Percentiles rank a stretch among this genome's conserved stretches.
These are phyloP conservation scores for Austroboletus novae-zelandiae DNA, from an alignment of 1,284 basidiomycete genomes.

Conservation along the genomic window DNA sequence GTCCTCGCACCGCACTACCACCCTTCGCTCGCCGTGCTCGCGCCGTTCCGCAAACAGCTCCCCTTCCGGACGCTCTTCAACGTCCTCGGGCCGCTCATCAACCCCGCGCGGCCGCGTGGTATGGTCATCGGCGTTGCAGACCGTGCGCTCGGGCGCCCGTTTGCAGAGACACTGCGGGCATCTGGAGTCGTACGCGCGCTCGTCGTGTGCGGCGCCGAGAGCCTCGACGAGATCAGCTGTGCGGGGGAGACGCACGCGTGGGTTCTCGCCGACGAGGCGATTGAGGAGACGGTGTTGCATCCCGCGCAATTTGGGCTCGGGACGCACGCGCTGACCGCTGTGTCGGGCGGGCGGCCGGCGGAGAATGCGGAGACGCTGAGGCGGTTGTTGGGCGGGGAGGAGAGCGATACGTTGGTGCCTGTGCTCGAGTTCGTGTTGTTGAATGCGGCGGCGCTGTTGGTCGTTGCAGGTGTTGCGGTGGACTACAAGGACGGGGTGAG, in stretches of 20 bases:
- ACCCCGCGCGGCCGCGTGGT: constrained; percentile 81
- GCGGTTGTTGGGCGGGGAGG: constrained; percentile 53
- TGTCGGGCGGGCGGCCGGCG: constrained; percentile 68
- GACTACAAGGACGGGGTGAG: constrained; percentile 73
- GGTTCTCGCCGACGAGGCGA: constrained; percentile 55
- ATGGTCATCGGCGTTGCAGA: constrained; percentile 93
- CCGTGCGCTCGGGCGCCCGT: constrained; percentile 79
- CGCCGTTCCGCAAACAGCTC: constrained; percentile 81
- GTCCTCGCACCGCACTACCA: constrained; percentile 95
- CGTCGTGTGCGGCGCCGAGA: constrained; percentile 93
- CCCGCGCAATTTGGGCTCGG: constrained; percentile 73
- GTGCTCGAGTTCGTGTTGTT: constrained; percentile 82
- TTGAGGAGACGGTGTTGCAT: constrained; percentile 50
- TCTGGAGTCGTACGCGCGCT: constrained; percentile 79
- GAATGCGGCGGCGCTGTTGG: constrained; percentile 81
- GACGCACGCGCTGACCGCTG: constrained; percentile 64
- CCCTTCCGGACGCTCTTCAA: constrained; percentile 99
- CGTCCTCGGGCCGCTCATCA: constrained; percentile 91
- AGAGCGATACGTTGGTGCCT: constrained; percentile 46
- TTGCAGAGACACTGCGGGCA: constrained; percentile 72
- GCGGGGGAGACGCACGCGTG: constrained; percentile 85
- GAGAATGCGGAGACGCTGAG: constrained; percentile 75
- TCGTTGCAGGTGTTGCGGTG: constrained; percentile 72
- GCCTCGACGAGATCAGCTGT: constrained; percentile 92
- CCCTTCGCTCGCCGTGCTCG: constrained; percentile 81